Evolutionary conservation across 1,139 yeast species (phyloP).

Genomic region (Debaryomycetaceae sp.): DNA sequence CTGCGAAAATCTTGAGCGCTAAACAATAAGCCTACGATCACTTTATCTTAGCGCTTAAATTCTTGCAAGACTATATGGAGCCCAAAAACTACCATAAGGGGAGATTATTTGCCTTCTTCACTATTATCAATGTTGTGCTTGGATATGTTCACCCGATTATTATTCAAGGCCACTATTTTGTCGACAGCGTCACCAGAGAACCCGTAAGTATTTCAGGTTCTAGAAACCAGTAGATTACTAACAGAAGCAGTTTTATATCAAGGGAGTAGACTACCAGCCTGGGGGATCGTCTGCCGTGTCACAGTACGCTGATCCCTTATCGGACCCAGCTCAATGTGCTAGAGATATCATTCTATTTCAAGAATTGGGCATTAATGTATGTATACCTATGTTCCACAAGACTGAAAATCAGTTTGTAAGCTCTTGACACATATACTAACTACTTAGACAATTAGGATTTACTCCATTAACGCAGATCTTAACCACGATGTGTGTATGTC

Average conservation of each 20-base stretch:
- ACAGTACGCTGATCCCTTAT: constrained; percentile 60
- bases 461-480: constrained; percentile 77
- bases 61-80: not conserved
- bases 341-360: constrained; percentile 74
- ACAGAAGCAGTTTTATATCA: constrained; percentile 46
- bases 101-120: not conserved
- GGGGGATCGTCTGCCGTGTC: constrained; percentile 77
- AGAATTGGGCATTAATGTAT: constrained; percentile 69
- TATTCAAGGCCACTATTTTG: constrained; percentile 66
- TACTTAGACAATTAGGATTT: constrained; percentile 69
- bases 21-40: not conserved
- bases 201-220: constrained; percentile 43
- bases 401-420: not conserved
- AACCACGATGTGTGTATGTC: constrained; percentile 93
- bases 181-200: constrained; percentile 69
- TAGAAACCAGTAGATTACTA: constrained; percentile 4
- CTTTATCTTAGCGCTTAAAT: not conserved
- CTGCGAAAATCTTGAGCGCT: not conserved
- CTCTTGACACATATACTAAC: constrained; percentile 15
- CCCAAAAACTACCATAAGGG: not conserved
- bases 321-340: constrained; percentile 65
- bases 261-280: constrained; percentile 84
- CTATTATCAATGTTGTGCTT: not conserved
- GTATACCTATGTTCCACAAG: constrained; percentile 12
- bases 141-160: constrained; percentile 55